A percentile compares a stretch with the other conserved stretches of the same genome.
phyloP scores from a whole-genome alignment of 257 asterid species.

The Fraxinus cuspidata region DNA sequence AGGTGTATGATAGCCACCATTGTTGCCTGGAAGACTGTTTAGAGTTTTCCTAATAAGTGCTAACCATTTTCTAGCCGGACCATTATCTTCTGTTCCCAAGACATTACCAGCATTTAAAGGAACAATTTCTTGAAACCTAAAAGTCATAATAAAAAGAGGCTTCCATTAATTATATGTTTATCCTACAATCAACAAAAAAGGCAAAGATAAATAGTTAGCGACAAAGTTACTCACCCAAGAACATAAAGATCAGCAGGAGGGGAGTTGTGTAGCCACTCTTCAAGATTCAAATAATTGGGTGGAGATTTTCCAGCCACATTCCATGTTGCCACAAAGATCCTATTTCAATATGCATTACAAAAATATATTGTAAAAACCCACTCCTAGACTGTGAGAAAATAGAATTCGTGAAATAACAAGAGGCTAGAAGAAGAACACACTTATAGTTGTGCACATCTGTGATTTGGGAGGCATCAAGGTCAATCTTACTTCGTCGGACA shows the following conservation, averaged over 20 bases:
- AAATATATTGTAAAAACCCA: background rate
- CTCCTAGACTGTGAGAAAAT: background rate
- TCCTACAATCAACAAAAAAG: too few relatives aligned
- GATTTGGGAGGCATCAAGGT: constrained; percentile 24
- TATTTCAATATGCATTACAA: constrained; percentile 5
- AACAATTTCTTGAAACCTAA: constrained; percentile 64
- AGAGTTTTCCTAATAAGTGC: constrained; percentile 45
- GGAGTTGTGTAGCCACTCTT: constrained; percentile 32
- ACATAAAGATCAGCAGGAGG: constrained; percentile 37
- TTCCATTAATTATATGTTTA: background rate
- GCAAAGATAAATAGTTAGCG: background rate
- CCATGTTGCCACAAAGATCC: constrained; percentile 37
- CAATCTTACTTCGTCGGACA: constrained; percentile 8
- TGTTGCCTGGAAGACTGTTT: constrained; percentile 46
- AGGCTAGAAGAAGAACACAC: constrained; percentile 16
- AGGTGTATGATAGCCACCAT: constrained; percentile 40
- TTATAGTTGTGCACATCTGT: constrained; percentile 23
- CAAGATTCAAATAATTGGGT: constrained; percentile 20
- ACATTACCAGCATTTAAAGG: constrained; percentile 64
- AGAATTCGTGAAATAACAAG: background rate
- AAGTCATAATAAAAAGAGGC: background rate
- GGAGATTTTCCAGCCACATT: constrained; percentile 36
- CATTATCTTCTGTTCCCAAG: constrained; percentile 61
- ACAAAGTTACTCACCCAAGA: constrained; percentile 27
- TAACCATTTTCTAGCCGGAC: constrained; percentile 62